These are phyloP conservation scores for Fusarium newnesense DNA, from an alignment of 2,329 filamentous ascomycete species.

Conservation along the genomic window DNA sequence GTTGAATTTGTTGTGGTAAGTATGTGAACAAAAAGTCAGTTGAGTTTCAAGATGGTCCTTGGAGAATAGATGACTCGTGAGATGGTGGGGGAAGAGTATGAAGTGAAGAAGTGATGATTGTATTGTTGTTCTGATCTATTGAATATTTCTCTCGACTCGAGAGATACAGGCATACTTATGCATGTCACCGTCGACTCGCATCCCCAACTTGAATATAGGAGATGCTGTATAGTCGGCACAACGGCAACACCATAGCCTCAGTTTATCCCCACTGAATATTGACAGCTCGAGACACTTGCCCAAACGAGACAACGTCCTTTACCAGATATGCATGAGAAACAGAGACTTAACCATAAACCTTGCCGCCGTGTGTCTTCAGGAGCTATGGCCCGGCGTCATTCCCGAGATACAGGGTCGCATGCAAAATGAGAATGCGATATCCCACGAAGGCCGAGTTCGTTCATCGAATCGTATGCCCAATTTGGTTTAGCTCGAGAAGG, in stretches of 20 bases:
- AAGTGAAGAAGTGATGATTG: background rate
- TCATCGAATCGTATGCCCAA: slow-evolving; percentile 23
- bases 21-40: background rate
- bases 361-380: background rate
- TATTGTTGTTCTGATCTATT: background rate
- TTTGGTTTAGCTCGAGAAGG: slow-evolving; percentile 22
- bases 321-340: background rate
- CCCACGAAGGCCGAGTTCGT: background rate
- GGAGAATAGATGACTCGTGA: background rate
- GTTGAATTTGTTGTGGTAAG: background rate
- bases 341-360: background rate
- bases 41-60: background rate
- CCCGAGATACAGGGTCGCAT: background rate
- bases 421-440: slow-evolving; percentile 4
- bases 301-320: background rate
- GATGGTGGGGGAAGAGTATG: background rate
- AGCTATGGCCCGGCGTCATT: background rate
- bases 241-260: slow-evolving; percentile 23
- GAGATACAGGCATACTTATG: slow-evolving; percentile 26
- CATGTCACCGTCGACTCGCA: background rate
- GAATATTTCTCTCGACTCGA: background rate
- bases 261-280: background rate
- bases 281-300: slow-evolving; percentile 10
- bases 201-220: background rate
- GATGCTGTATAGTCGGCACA: background rate